Evolutionary conservation across 2,329 filamentous ascomycete genomes (phyloP).

Genomic region (Dactylella cylindrospora): DNA sequence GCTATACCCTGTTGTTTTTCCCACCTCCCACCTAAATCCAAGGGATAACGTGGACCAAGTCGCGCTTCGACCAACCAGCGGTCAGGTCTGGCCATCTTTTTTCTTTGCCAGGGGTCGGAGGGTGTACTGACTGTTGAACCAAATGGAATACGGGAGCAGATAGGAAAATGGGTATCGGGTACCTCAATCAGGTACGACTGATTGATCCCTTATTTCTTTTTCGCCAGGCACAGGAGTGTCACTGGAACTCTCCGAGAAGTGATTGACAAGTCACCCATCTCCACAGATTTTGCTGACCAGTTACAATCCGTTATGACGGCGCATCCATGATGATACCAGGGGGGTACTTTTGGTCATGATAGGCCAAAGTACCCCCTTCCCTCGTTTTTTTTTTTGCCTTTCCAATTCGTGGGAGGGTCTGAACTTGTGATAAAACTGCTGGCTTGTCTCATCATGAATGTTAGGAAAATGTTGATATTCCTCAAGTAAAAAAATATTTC

Average conservation of each 20-base stretch:
- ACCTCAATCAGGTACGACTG: conserved; percentile 35
- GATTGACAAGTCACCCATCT: conserved; percentile 44
- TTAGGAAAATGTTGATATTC: conserved; percentile 43
- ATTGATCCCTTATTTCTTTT: conserved; percentile 6
- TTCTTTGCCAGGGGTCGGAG: conserved; percentile 23
- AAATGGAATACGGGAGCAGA: conserved; percentile 39
- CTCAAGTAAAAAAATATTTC: too few species aligned
- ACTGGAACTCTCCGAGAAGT: conserved; percentile 43
- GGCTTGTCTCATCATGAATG: conserved; percentile 44
- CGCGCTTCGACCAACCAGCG: conserved; percentile 44
- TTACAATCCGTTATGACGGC: conserved; percentile 38
- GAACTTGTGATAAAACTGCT: conserved; percentile 45
- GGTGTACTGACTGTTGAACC: too few species aligned
- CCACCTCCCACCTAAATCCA: conserved; percentile 26
- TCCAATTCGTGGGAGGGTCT: conserved; percentile 23
- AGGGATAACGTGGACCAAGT: conserved; percentile 35
- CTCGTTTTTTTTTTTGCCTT: conserved; percentile 18
- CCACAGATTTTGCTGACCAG: conserved; percentile 28
- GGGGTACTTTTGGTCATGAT: conserved; percentile 4
- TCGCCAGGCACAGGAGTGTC: conserved; percentile 4
- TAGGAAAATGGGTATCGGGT: conserved; percentile 38
- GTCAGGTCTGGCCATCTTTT: conserved; percentile 27
- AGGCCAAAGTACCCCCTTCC: neutral
- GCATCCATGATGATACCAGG: conserved; percentile 29
- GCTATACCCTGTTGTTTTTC: too few species aligned